These are phyloP conservation scores for Hanseniaspora lachancei DNA, from an alignment of 805 yeast species.

Conservation along the genomic window DNA sequence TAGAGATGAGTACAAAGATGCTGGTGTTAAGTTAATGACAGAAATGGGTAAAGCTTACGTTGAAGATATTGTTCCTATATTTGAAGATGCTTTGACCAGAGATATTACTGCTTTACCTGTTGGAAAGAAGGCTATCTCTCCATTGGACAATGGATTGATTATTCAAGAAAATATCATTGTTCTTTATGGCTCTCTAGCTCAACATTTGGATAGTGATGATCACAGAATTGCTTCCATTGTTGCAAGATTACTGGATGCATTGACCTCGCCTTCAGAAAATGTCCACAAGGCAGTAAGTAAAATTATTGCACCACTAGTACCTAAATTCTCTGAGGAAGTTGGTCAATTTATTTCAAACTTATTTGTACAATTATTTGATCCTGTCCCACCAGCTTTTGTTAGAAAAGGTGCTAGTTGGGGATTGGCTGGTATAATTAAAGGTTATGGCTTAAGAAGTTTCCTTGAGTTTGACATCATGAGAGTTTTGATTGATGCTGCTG, in stretches of 20 bases:
- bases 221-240: slow-evolving; percentile 51
- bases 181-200: slow-evolving; percentile 81
- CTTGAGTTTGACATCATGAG: slow-evolving; percentile 67
- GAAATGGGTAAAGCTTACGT: slow-evolving; percentile 51
- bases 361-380: slow-evolving; percentile 44
- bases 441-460: slow-evolving; percentile 70
- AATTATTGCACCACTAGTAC: slow-evolving; percentile 73
- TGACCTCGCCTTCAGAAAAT: slow-evolving; percentile 77
- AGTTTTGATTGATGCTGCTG: slow-evolving; percentile 66
- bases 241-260: slow-evolving; percentile 55
- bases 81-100: slow-evolving; percentile 47
- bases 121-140: neutral
- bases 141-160: slow-evolving; percentile 25
- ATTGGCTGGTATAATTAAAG: slow-evolving; percentile 83
- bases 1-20: slow-evolving; percentile 71
- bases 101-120: slow-evolving; percentile 5
- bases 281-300: slow-evolving; percentile 81
- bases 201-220: slow-evolving; percentile 61
- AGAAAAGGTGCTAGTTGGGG: slow-evolving; percentile 95
- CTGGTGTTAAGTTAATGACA: slow-evolving; percentile 67
- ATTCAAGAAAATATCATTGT: slow-evolving; percentile 73
- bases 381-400: slow-evolving; percentile 31
- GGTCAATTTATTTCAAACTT: slow-evolving; percentile 44
- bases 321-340: slow-evolving; percentile 38
- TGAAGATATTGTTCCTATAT: slow-evolving; percentile 67